Evolutionary conservation across 441 rosid genomes (phyloP), one percentile per base, ranked within the genome.

Genomic region (Populus hybrid): DNA sequence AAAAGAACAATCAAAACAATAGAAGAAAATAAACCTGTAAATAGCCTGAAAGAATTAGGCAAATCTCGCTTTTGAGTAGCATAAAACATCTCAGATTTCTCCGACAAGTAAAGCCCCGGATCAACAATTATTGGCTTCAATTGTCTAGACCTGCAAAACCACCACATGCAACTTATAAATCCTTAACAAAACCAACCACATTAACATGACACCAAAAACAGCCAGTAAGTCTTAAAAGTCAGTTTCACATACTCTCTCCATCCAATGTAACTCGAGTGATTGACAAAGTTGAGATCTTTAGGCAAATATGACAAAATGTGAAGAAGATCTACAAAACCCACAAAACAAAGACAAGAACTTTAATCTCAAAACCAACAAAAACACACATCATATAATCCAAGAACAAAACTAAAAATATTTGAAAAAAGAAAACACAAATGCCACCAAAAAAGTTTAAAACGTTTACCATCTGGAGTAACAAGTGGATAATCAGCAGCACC

Each of bases 41-140:
- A 93, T 73, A 96, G 78, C 84, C 84, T 84, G 87, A 90, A 94
- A 35, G 98, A 88, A 79, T 81, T 88, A 28, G 99, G 99, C 82
- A 96, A 77, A 24, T 83, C 89, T 76, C 98, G 89, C 85, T 89
- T 94, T 79, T 96, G 98, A 36, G 94, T 83, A 67, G 92, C 94
- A 80, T 90, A 86, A 79, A 94, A 93, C 94, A 94, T 90, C 63
- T 84, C 85, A 8, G 83, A 82, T 80, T 86, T 92, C 83, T 93
- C 98, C 24, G 76, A 77, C 64, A 92, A 89, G 88, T 94, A 96
- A 78, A 96, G 94, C 69, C 98, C 98, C 10, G 99, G 97, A 82
- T 96, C 98, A 69, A 96, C 97, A 78, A 94, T 94, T 68, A 93
- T 90, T 10, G 94, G 95, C 87, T 89, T 93, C 94, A 96, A 80